Evolutionary conservation across 1,139 yeast species (phyloP), one percentile per base, ranked within the genome.

Genomic region (Spathaspora sp.): DNA sequence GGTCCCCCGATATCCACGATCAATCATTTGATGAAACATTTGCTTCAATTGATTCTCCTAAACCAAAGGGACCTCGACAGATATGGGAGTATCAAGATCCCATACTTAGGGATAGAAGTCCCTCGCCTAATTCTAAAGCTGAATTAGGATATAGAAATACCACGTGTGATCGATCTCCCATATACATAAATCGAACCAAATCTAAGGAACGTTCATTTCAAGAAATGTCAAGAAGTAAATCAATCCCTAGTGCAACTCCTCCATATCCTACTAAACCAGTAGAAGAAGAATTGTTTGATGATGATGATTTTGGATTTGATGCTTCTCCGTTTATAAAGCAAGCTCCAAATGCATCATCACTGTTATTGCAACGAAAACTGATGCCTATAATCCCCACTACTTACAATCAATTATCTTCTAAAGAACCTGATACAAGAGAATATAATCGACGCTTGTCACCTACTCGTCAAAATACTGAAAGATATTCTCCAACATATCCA

Each of bases 1-100:
- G 7, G 2, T 20, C 38, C 10, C 41, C 26, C 17, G 39, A 18
- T 7, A 37, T 29, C 9, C 25, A 47, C 31, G 56, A 58, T 16
- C 42, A 48, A 29, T 53, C 56, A 1, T 38, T 52, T 38, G 54
- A 52, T 36, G 54, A 47, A 13, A 48, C 60, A 2, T 53, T 53
- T 39, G 38, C 47, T 6, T 56, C 59, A 3, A 46, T 54, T 23
- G 68, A 61, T 5, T 67, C 74, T 37, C 74, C 76, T 7, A 64
- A 62, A 44, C 78, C 75, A 2, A 72, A 63, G 65, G 79, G 79
- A 0, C 78, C 79, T 1, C 67, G 64, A 51, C 69, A 65, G 45
- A 56, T 74, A 16, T 72, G 74, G 9, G 74, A 68, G 8, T 70
- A 70, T 43, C 65, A 60, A 29, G 47, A 47, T 6, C 43, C 23